These are phyloP conservation scores for Tirmania nivea DNA, from an alignment of 495 filamentous ascomycete species.

Conservation along the genomic window DNA sequence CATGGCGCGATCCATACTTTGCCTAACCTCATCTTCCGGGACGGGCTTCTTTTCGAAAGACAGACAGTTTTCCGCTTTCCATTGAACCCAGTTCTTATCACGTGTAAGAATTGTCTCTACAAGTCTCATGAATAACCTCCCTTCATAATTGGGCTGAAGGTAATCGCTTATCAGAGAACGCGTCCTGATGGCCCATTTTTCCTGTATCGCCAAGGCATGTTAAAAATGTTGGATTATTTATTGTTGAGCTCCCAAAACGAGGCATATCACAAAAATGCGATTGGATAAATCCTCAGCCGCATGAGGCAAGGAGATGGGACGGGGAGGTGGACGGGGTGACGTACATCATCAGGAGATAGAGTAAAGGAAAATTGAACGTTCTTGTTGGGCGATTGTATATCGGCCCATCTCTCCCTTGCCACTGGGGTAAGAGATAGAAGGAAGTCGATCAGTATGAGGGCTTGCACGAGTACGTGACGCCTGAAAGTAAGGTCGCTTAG, in stretches of 20 bases:
- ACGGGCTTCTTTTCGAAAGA: conserved; percentile 56
- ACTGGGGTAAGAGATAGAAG: conserved; percentile 68
- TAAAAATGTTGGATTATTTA: no score
- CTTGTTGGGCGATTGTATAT: conserved; percentile 45
- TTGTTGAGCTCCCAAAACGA: no score
- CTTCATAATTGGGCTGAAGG: conserved; percentile 53
- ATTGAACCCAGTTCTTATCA: conserved; percentile 95
- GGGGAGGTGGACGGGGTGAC: neutral
- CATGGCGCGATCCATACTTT: conserved; percentile 39
- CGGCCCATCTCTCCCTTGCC: conserved; percentile 52
- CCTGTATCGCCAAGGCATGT: conserved; percentile 9
- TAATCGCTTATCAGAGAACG: conserved; percentile 54
- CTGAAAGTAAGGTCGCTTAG: conserved; percentile 85
- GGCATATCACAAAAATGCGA: no score
- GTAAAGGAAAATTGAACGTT: conserved; percentile 64
- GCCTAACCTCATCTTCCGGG: conserved; percentile 38
- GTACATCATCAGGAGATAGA: conserved; percentile 57
- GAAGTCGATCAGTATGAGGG: conserved; percentile 82
- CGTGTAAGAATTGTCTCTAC: conserved; percentile 84
- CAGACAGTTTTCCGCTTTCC: conserved; percentile 88
- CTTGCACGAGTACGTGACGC: conserved; percentile 81
- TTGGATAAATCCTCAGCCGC: neutral
- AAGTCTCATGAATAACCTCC: conserved; percentile 84
- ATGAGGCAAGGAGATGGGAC: neutral
- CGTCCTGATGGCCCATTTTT: conserved; percentile 59